Conservation (phyloP, 2,329 filamentous ascomycete species). For the Xylaria sp. region DNA sequence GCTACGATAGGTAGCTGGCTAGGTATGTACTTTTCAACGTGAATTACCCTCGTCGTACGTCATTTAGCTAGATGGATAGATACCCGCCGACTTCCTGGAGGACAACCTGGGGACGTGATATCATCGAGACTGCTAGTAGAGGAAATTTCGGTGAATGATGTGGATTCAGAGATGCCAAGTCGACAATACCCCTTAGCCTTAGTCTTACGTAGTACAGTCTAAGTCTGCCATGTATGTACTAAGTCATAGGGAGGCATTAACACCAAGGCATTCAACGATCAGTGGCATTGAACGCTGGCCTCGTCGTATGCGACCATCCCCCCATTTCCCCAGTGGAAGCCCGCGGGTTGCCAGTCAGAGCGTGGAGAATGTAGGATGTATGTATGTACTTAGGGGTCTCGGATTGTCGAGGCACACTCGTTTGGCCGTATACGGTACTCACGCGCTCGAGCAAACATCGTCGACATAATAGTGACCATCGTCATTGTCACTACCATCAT, state of each 20-base stretch:
- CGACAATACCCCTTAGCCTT: not conserved
- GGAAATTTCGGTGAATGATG: constrained; percentile 36
- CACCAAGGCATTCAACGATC: not conserved
- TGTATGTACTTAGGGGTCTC: not conserved
- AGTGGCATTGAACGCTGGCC: constrained; percentile 18
- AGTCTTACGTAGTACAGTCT: not conserved
- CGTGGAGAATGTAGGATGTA: not conserved
- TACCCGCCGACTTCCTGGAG: too few relatives aligned
- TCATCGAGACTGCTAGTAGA: not conserved
- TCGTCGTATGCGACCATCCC: constrained; percentile 29
- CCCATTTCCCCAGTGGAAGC: constrained; percentile 17
- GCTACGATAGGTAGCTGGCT: too few relatives aligned
- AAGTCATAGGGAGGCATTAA: not conserved
- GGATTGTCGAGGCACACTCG: not conserved
- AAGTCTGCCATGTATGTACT: not conserved
- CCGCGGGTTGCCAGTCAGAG: not conserved
- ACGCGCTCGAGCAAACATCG: not conserved
- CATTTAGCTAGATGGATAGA: too few relatives aligned
- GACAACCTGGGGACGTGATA: not conserved
- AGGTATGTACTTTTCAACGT: too few relatives aligned
- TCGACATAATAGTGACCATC: not conserved
- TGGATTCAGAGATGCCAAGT: constrained; percentile 33
- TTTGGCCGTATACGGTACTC: not conserved
- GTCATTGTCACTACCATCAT: not conserved
- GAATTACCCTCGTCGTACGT: too few relatives aligned